Base-by-base conservation (phyloP, 805 yeast species). In the Starmera dryadoides region DNA sequence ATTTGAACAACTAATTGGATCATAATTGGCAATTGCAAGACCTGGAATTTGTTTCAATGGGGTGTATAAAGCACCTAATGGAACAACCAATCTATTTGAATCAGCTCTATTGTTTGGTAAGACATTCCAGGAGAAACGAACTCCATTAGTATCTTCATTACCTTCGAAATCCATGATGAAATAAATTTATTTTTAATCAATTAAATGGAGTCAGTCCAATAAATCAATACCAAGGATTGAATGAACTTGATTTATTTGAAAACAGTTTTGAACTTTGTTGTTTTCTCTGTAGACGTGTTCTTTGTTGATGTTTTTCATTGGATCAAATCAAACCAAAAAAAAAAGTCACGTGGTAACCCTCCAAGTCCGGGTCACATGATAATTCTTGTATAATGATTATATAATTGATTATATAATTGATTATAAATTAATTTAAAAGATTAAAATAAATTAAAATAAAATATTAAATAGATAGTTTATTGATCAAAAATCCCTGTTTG, bases 31-130 rank as follows among this genome's bases (percentile, higher is more conserved):
- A 38, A 85, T 64, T 15, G 86, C 81, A 45, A 87, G 68, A 46
- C 81, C 88, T 43, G 81, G 83, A 48, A 85, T 76, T 42, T 77
- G 77, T 53, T 86, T 79, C 51, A 93, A 73, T 8, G 99, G 99
- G n/a, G 97, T 89, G 69, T 88, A 93, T 45, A 93, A 66, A 40
- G 96, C 82, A 32, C 97, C 95, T 29, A 93, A 81, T 11, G 99
- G 98, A 25, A 93, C 89, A 16, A 91, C 94, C 55, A 88, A 83
- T 50, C 93, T 83, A 52, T 81, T 81, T 16, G 96, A 93, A 61
- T 93, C 98, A 32, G 79, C 77, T 50, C 88, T 79, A 30, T 96
- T 81, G 32, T 85, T 79, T 22, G 99, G 98, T 53, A 91, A 81
- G 32, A 86, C 82, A 54, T 80, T 82, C 88, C 93, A 85, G 6